Base-by-base conservation (phyloP, 2,329 filamentous ascomycete species). In the Hawksworthiomyces lignivorus region DNA sequence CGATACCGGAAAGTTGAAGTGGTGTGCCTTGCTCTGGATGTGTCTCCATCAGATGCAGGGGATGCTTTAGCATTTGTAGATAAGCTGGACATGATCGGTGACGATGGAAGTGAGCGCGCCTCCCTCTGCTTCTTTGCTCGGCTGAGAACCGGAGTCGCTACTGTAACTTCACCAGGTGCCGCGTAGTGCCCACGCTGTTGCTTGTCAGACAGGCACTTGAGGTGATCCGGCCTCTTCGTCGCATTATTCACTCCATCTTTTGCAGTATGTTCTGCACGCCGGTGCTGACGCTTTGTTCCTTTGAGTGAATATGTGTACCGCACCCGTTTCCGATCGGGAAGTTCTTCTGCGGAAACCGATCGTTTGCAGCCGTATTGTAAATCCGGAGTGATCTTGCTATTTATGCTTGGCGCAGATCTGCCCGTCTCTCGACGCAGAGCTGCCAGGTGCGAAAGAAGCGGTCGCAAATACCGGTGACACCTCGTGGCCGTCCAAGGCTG, bases 381-480 rank as follows among this genome's bases (percentile, higher is more conserved):
- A n/a, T n/a, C n/a, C n/a, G n/a, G n/a, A n/a, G n/a, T n/a, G n/a
- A n/a, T n/a, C n/a, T 43, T n/a, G 12, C n/a, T 7, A 15, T 32
- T 7, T 33, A 14, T 18, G 10, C 21, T 8, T 28, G 19, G 7
- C 12, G 39, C 37, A 4, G 19, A 24, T n/a, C 19, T 34, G 17
- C 34, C 52, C 29, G 39, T 51, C 9, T 65, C 54, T 32, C 60
- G 63, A 27, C 62, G 61, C 6, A 72, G 52, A 3, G 58, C 53
- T n/a, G 56, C 50, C 19, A 73, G 49, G 9, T 68, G 63, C 7
- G 64, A 60, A 22, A 70, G 60, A 1, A 73, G 52, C 26, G 70
- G 69, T 4, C 69, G 66, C 15, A 73, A 59, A 6, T 72, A 52
- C 3, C 68, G 61, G 36, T 67, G 63, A 33, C 69, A 73, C 42